These are phyloP conservation scores for Spergularia azorica DNA, from an alignment of 179 eudicot species.

Conservation along the genomic window DNA sequence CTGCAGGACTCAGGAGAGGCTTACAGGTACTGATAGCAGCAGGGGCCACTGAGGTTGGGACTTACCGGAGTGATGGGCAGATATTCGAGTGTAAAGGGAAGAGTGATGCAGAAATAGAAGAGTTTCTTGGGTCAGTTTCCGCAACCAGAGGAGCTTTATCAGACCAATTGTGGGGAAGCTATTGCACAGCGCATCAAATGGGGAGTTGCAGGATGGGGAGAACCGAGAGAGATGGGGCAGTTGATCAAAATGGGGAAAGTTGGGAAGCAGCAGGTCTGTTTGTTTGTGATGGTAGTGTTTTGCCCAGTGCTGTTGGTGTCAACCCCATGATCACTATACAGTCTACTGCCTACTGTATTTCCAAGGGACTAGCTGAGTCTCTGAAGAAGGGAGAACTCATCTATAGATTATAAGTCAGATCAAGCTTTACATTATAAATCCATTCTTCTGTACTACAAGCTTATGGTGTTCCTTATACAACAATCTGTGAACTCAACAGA, in stretches of 20 bases:
- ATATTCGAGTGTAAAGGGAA: constrained; percentile 54
- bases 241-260: constrained; percentile 72
- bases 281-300: constrained; percentile 73
- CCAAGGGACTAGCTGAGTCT: constrained; percentile 50
- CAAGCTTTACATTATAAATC: neutral
- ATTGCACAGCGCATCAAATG: constrained; percentile 76
- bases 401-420: neutral
- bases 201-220: constrained; percentile 78
- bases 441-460: neutral
- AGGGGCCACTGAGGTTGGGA: constrained; percentile 86
- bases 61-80: constrained; percentile 74
- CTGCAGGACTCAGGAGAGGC: constrained; percentile 43
- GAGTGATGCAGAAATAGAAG: constrained; percentile 46
- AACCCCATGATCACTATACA: constrained; percentile 87
- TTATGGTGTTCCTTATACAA: constrained; percentile 2
- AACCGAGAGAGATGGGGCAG: constrained; percentile 54
- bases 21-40: constrained; percentile 70
- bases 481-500: neutral
- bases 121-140: constrained; percentile 51
- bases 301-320: constrained; percentile 73
- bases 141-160: constrained; percentile 48
- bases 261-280: constrained; percentile 76
- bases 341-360: constrained; percentile 65
- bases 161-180: constrained; percentile 44
- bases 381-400: constrained; percentile 35